Percentiles rank a stretch among this genome's conserved stretches.
These are phyloP conservation scores for Phytopythium oedochilum DNA, from an alignment of 352 stramenopile species.

Conservation along the genomic window DNA sequence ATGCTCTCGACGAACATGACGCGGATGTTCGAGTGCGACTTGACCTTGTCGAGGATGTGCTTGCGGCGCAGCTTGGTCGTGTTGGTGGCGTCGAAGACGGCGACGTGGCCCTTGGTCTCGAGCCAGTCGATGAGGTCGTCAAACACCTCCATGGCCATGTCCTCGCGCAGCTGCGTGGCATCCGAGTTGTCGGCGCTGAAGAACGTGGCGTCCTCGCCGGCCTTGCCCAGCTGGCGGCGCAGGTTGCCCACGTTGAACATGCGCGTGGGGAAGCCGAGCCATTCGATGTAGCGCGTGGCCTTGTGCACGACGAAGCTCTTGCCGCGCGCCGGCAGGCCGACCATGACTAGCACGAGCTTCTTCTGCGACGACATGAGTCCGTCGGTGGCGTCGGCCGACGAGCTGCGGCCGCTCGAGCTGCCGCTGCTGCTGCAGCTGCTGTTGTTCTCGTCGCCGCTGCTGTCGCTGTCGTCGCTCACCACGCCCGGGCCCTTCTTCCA, in stretches of 20 bases:
- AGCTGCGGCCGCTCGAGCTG: constrained; percentile 7
- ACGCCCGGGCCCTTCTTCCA: constrained; percentile 26
- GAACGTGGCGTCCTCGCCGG: constrained; percentile 79
- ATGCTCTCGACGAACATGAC: constrained; percentile 96
- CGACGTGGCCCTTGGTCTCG: constrained; percentile 86
- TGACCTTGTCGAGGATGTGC: constrained; percentile 61
- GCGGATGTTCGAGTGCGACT: constrained; percentile 59
- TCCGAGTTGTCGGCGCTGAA: constrained; percentile 89
- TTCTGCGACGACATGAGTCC: constrained; percentile 73
- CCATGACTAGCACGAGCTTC: constrained; percentile 92
- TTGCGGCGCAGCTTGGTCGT: constrained; percentile 80
- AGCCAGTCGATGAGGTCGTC: constrained; percentile 91
- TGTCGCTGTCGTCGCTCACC: constrained; percentile 25
- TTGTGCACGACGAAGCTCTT: constrained; percentile 97
- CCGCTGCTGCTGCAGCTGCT: constrained; percentile 20
- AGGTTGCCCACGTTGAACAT: constrained; percentile 96
- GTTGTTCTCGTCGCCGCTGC: constrained; percentile 26
- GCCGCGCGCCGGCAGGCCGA: constrained; percentile 91
- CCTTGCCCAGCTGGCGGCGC: constrained; percentile 73
- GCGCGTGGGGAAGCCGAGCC: constrained; percentile 85
- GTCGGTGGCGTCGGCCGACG: constrained; percentile 23
- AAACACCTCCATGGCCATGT: constrained; percentile 85
- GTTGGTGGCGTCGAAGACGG: constrained; percentile 96
- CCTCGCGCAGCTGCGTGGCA: constrained; percentile 79
- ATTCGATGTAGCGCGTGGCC: constrained; percentile 91